phyloP scores from a whole-genome alignment of 257 asterid genomes.

The Euphrasia confusa region DNA sequence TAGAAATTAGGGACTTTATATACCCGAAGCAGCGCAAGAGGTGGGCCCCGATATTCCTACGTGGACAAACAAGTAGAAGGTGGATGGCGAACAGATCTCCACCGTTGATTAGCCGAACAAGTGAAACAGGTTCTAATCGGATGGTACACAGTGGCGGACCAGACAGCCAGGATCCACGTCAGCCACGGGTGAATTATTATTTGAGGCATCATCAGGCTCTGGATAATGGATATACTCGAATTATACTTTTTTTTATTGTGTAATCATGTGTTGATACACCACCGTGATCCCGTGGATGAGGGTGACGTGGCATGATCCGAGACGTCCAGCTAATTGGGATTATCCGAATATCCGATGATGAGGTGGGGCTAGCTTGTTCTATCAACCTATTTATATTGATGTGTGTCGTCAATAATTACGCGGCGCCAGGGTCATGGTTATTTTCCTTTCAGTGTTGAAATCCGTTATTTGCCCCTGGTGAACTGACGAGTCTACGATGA shows the following conservation, averaged over 20 bases:
- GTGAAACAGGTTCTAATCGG: conserved; percentile 15
- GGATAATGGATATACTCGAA: conserved; percentile 59
- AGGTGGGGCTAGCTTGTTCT: conserved; percentile 37
- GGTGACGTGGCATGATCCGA: conserved; percentile 45
- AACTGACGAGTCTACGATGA: not conserved
- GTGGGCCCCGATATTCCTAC: conserved; percentile 34
- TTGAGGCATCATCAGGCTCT: conserved; percentile 4
- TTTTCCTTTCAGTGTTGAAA: not conserved
- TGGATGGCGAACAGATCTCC: conserved; percentile 22
- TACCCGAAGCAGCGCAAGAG: not conserved
- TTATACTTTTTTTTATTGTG: not conserved
- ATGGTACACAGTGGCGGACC: conserved; percentile 30
- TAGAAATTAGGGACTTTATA: conserved; percentile 20
- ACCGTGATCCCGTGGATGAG: conserved; percentile 35
- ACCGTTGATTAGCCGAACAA: conserved; percentile 9
- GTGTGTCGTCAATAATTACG: conserved; percentile 37
- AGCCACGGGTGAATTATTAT: conserved; percentile 35
- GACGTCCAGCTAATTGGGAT: conserved; percentile 22
- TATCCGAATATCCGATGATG: conserved; percentile 49
- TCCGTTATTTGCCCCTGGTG: conserved; percentile 27
- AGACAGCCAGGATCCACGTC: conserved; percentile 86
- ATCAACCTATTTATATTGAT: conserved; percentile 16
- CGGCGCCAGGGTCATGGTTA: conserved; percentile 64
- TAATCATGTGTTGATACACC: conserved; percentile 10
- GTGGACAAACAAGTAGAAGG: conserved; percentile 27